These are phyloP conservation scores for Boechera retrofracta DNA, from an alignment of 345 rosid species.

Conservation along the genomic window DNA sequence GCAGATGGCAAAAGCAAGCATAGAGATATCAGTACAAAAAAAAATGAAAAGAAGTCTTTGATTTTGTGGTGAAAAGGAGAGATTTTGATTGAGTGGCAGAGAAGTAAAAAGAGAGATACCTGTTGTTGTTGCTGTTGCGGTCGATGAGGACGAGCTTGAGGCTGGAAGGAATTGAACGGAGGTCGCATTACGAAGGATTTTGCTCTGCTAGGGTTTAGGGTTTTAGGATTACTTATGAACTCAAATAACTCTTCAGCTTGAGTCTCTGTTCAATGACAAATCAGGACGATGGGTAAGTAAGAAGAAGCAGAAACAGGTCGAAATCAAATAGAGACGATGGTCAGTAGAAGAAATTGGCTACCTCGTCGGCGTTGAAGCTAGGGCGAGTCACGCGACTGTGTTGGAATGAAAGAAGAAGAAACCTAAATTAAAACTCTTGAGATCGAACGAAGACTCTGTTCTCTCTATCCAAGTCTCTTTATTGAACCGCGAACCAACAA, in stretches of 20 bases:
- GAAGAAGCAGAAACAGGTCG: not conserved
- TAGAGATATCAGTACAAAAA: not conserved
- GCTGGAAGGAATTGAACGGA: slow-evolving; percentile 41
- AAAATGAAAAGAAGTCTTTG: not conserved
- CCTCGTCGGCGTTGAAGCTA: slow-evolving; percentile 39
- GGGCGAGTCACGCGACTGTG: slow-evolving; percentile 15
- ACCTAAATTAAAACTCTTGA: slow-evolving; percentile 15
- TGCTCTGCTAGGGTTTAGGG: slow-evolving; percentile 32
- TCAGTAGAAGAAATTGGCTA: not conserved
- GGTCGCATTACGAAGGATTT: slow-evolving; percentile 40
- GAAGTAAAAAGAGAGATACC: slow-evolving; percentile 33
- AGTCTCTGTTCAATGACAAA: not conserved
- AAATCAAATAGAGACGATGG: not conserved
- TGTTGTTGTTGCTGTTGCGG: slow-evolving; percentile 45
- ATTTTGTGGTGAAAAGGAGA: not conserved
- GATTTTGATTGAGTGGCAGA: not conserved
- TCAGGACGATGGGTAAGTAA: not conserved
- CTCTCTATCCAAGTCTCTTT: not conserved
- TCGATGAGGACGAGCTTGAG: slow-evolving; percentile 29
- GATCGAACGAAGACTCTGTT: not conserved
- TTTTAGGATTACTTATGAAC: slow-evolving; percentile 29
- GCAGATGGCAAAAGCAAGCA: slow-evolving; percentile 6
- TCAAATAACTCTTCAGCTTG: not conserved
- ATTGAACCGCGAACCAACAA: slow-evolving; percentile 10
- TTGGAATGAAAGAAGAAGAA: not conserved